Conservation (phyloP, 495 filamentous ascomycete species). For the Xylaria flabelliformis region DNA sequence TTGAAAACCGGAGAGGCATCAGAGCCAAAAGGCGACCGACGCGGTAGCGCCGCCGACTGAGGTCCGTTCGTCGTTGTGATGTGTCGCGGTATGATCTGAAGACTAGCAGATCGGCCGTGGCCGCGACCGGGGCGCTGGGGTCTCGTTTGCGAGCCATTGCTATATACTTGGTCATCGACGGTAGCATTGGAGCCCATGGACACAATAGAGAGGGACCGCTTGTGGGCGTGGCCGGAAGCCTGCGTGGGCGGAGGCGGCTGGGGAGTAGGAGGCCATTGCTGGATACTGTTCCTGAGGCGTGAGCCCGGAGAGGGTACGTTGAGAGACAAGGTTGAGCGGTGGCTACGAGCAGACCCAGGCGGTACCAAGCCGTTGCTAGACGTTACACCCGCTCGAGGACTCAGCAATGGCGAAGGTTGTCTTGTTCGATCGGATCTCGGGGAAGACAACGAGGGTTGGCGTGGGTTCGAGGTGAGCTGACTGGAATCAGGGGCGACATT, state of each 20-base stretch:
- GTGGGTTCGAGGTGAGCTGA: conserved; percentile 37
- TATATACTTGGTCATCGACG: conserved; percentile 45
- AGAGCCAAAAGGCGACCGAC: conserved; percentile 41
- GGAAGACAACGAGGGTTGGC: conserved; percentile 39
- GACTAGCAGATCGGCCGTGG: conserved; percentile 82
- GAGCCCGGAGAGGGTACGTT: conserved; percentile 56
- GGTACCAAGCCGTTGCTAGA: conserved; percentile 46
- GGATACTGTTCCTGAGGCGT: conserved; percentile 41
- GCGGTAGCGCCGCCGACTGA: conserved; percentile 51
- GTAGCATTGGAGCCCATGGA: conserved; percentile 78
- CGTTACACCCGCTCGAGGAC: conserved; percentile 34
- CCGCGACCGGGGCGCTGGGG: conserved; percentile 62
- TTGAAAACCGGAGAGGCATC: conserved; percentile 55
- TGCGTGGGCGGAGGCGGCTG: conserved; percentile 38
- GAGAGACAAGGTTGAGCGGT: conserved; percentile 64
- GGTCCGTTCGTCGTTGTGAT: conserved; percentile 34
- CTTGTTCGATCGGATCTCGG: conserved; percentile 50
- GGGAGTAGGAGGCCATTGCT: conserved; percentile 40
- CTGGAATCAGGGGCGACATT: conserved; percentile 68
- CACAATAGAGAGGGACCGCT: conserved; percentile 90
- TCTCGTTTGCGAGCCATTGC: conserved; percentile 29
- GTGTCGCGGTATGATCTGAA: conserved; percentile 74
- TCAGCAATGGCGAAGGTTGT: conserved; percentile 48
- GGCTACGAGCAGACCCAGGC: conserved; percentile 52
- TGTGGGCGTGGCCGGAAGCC: conserved; percentile 53